Evolutionary conservation across 164 flowering plant species (phyloP).

Genomic region (Saururus chinensis): DNA sequence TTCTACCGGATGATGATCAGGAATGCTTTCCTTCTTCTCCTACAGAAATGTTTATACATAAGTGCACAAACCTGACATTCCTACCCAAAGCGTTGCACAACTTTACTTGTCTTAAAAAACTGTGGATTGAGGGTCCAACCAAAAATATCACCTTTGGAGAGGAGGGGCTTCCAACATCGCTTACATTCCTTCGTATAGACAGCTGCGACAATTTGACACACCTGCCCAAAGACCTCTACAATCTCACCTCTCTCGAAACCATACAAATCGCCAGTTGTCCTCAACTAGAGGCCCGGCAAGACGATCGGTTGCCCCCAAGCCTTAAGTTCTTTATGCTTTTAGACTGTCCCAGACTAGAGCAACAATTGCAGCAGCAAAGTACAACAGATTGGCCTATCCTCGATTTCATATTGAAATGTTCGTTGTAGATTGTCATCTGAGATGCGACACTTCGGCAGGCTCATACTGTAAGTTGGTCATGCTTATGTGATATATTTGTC

Average conservation of each 20-base stretch:
- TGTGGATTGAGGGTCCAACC: not conserved
- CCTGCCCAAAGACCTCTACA: not conserved
- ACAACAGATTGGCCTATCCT: not conserved
- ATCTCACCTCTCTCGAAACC: not conserved
- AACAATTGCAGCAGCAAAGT: not conserved
- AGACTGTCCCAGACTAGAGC: not conserved
- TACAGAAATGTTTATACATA: conserved; percentile 1
- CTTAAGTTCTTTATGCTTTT: not conserved
- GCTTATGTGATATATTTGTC: no score
- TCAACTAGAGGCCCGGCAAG: not conserved
- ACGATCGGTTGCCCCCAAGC: not conserved
- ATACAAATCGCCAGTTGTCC: not conserved
- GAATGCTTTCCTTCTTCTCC: conserved; percentile 1
- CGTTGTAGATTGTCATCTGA: no score
- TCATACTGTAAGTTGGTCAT: no score
- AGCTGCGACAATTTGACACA: not conserved
- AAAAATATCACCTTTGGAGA: not conserved
- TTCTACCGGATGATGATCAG: not conserved
- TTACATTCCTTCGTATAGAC: not conserved
- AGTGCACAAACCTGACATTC: not conserved
- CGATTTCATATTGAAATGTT: no score
- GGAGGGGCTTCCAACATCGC: not conserved
- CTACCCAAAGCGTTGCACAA: conserved; percentile 3
- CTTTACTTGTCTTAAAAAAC: conserved; percentile 1
- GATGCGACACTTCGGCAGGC: no score